Evolutionary conservation across 2,329 filamentous ascomycete species (phyloP), one percentile per base, ranked within the genome.

Genomic region (Fusarium caatingaense): DNA sequence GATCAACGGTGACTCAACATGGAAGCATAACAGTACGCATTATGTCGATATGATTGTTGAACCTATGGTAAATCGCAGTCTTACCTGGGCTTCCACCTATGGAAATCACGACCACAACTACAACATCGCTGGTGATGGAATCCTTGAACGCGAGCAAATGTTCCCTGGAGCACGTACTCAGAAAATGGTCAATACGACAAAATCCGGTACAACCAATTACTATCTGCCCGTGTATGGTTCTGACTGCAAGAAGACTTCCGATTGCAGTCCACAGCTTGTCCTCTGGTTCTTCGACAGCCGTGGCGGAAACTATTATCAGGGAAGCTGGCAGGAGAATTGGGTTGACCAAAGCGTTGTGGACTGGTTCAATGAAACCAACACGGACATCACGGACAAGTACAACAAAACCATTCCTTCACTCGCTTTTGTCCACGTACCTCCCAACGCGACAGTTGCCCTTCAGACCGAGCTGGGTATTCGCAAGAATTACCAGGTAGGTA

Each of bases 241-340:
- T 6, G 68, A 76, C 8, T 84, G 83, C 64, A 67, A 60, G 10
- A 60, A 71, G 6, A 48, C 56, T 2, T 60, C 63, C 15, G 58
- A 60, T 5, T 84, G 83, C 60, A 61, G 69, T 2, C 82, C 83
- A 0, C 79, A 80, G 48, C 68, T 85, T 32, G 73, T 93, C 1
- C 80, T 93, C 3, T 93, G 90, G 89, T 93, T 93, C 79, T 92
- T 93, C 72, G 91, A 93, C 73, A 87, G 84, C 58, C 83, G 86
- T 18, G 89, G 90, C 37, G 89, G 89, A 10, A 81, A 81, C 54
- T 80, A 82, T 50, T 88, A 84, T 71, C 83, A 84, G 61, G 72
- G 66, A 72, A 69, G 46, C 56, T 80, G 55, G 51, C 76, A 16
- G 58, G 75, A 45, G 72, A 78, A 82, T 60, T 86, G 84, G 84